Conservation (phyloP, 306 rosid species). For the Sophora flavescens region DNA sequence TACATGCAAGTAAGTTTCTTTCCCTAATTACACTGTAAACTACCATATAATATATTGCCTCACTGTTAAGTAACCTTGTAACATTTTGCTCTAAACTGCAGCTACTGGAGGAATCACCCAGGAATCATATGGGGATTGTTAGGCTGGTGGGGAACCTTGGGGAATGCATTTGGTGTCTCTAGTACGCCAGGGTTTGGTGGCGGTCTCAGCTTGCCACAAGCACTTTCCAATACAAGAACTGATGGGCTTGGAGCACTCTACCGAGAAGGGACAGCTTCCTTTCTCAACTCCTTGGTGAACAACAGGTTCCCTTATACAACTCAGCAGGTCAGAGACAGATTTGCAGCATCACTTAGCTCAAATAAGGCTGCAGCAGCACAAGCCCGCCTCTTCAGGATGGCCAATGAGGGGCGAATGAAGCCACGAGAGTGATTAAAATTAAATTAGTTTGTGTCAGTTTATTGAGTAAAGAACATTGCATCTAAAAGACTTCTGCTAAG, state of each 20-base stretch:
- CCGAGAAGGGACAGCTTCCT: constrained; percentile 90
- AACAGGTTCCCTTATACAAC: constrained; percentile 75
- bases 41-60: constrained; percentile 20
- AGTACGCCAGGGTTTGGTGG: constrained; percentile 66
- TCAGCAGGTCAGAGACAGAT: constrained; percentile 79
- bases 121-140: constrained; percentile 85
- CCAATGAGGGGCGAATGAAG: constrained; percentile 79
- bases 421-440: constrained; percentile 58
- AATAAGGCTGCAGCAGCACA: constrained; percentile 78
- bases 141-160: constrained; percentile 96
- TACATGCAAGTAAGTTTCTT: constrained; percentile 88
- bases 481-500: constrained; percentile 41
- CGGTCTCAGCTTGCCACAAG: constrained; percentile 67
- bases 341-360: constrained; percentile 67
- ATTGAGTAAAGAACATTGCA: constrained; percentile 32
- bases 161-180: constrained; percentile 66
- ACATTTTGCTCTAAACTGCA: constrained; percentile 48
- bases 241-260: constrained; percentile 84
- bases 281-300: constrained; percentile 84
- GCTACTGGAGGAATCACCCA: constrained; percentile 94
- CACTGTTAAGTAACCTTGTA: constrained; percentile 10
- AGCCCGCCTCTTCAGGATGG: constrained; percentile 78
- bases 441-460: constrained; percentile 28
- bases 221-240: constrained; percentile 79
- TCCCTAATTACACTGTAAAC: constrained; percentile 32